Evolutionary conservation across 1,284 basidiomycete genomes (phyloP), one percentile per base, ranked within the genome.

Genomic region (Pyrrhoderma noxium): DNA sequence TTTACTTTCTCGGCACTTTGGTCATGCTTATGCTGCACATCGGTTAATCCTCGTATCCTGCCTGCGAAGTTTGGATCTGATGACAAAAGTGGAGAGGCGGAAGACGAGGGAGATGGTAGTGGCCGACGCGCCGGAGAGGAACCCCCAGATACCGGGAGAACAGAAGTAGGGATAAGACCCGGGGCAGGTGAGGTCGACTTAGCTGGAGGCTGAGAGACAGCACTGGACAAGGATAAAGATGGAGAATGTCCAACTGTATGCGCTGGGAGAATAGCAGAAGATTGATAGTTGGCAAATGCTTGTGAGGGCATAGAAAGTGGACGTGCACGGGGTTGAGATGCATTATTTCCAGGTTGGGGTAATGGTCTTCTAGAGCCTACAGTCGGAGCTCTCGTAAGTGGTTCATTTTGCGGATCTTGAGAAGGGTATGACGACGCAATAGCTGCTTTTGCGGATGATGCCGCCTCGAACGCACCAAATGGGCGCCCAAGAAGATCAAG

Each of bases 301-400:
- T 42, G 55, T 18, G 55, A 47, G 14, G 51, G 55, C 50, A 54
- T 54, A 3, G 52, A 54, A 16, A 54, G 19, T 3, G 52, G 52
- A 3, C 52, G 52, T 31, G 47, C 23, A 11, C 43, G 35, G 36
- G 37, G 8, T 45, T 46, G 44, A 47, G 44, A 39, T 38, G 31
- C 40, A 27, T 27, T 34, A 2, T 27, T 36, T 13, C 21, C 18
- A 25, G 52, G 52, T 38, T 45, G 44, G 3, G 51, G 51, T n/a
- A 54, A 36, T 21, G 55, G 47, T 7, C 48, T 51, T 4, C 55
- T 37, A 2, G 18, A 14, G 21, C 34, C 49, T 13, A 38, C 25
- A 25, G 18, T 23, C 18, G 44, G 41, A 8, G 40, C 5, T 23
- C 19, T 41, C 31, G 43, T 11, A 25, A 38, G 39, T 23, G 56